These are phyloP conservation scores for Trichoderma asperelloides DNA, from an alignment of 495 filamentous ascomycete species.

Conservation along the genomic window DNA sequence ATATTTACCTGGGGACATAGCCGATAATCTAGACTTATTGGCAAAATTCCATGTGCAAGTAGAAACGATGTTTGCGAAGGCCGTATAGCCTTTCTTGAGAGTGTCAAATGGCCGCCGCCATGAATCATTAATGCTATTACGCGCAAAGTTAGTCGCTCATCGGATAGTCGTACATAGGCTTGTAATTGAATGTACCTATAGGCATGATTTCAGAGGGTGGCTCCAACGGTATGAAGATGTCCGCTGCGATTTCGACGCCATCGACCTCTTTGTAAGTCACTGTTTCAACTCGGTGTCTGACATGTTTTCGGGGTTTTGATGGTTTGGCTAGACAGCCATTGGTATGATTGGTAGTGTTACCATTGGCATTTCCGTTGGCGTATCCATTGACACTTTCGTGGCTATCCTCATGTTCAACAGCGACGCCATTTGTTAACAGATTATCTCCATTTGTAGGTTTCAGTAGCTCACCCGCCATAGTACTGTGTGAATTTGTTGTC, in stretches of 20 bases:
- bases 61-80: slow-evolving; percentile 32
- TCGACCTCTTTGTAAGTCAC: slow-evolving; percentile 1
- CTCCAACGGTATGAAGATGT: slow-evolving; percentile 20
- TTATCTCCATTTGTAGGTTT: not conserved
- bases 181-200: not conserved
- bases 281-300: slow-evolving; percentile 11
- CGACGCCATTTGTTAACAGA: not conserved
- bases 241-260: slow-evolving; percentile 6
- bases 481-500: not conserved
- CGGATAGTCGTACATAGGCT: not conserved
- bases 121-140: slow-evolving; percentile 47
- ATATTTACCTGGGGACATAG: slow-evolving; percentile 46
- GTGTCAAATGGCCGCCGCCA: slow-evolving; percentile 43
- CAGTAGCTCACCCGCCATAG: not conserved
- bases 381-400: not conserved
- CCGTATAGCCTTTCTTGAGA: slow-evolving; percentile 37
- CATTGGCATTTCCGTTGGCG: not conserved
- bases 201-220: slow-evolving; percentile 12
- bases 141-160: not conserved
- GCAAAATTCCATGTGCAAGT: slow-evolving; percentile 35
- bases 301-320: not conserved
- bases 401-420: not conserved
- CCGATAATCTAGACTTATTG: slow-evolving; percentile 47
- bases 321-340: not conserved
- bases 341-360: not conserved